Evolutionary conservation across 495 filamentous ascomycete species (phyloP).

Genomic region (Talaromyces wortmannii): DNA sequence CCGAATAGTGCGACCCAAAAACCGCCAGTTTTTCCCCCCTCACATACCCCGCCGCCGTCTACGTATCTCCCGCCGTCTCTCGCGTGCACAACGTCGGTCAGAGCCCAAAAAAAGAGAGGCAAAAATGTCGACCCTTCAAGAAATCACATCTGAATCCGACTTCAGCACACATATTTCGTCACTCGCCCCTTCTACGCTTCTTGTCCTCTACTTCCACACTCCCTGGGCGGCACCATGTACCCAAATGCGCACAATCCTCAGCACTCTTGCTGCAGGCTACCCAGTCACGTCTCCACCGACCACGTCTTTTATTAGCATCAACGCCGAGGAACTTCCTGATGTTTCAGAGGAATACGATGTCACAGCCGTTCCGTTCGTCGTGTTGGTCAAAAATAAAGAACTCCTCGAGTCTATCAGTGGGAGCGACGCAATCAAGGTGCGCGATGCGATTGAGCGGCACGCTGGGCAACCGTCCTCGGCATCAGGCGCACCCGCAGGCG

Average conservation of each 20-base stretch:
- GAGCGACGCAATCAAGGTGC: slow-evolving; percentile 76
- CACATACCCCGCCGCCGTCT: slow-evolving; percentile 2
- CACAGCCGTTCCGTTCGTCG: slow-evolving; percentile 85
- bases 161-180: slow-evolving; percentile 60
- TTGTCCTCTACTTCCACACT: slow-evolving; percentile 88
- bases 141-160: slow-evolving; percentile 61
- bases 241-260: slow-evolving; percentile 85
- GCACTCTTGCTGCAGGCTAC: slow-evolving; percentile 77
- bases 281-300: slow-evolving; percentile 54
- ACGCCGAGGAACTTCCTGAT: slow-evolving; percentile 85
- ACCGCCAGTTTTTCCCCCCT: slow-evolving; percentile 5
- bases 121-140: slow-evolving; percentile 64
- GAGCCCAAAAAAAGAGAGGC: not conserved
- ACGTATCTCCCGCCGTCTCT: not conserved
- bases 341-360: slow-evolving; percentile 87
- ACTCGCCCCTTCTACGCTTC: slow-evolving; percentile 58
- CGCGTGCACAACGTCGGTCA: not conserved
- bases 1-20: not conserved
- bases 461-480: slow-evolving; percentile 34
- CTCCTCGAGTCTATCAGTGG: slow-evolving; percentile 78
- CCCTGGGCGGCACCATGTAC: slow-evolving; percentile 96
- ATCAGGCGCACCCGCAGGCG: slow-evolving; percentile 13
- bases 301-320: slow-evolving; percentile 77
- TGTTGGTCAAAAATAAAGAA: slow-evolving; percentile 63
- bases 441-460: slow-evolving; percentile 75